Base-by-base conservation (phyloP, 2,329 filamentous ascomycete species). In the Nemania serpens region DNA sequence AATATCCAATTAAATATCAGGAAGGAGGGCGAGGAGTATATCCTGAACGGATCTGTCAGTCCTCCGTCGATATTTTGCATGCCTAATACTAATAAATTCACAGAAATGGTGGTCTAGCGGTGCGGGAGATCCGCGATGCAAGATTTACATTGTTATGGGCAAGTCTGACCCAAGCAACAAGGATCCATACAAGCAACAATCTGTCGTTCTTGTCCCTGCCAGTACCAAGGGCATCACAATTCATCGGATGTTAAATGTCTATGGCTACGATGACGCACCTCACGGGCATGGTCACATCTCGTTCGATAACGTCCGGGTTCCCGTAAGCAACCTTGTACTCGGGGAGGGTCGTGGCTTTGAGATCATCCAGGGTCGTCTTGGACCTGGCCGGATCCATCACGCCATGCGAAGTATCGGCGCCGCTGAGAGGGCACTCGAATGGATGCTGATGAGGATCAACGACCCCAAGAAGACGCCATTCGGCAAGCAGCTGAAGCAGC, bases 21-120 rank as follows among this genome's bases (percentile, higher is more conserved):
- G 67, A 87, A 85, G 59, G 92, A 97, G 67, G 94, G 93, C 11
- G 87, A 95, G 72, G 87, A 95, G 70, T 97, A 95, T 74, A 87
- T 98, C 17, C 83, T 99, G 55, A 97, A 98, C 73, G 95, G 95
- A 59, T 85, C 87, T 69, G 89, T 91, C 78, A 61, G 84, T 75
- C 22, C 7, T 18, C 34, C 4, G n/a, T 10, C 7, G 13, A 11
- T 42, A 12, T 22, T 9, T 7, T 25, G 18, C 17, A 34, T 3
- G 0, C 18, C 11, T 1, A 41, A 34, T 42, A 45, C 64, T 68
- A 73, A 68, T 70, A 29, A 46, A 33, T 5, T 39, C 10, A 15
- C 66, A 94, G 86, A 99, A 99, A 91, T 99, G 95, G 95, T 99
- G 95, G 95, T 96, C 92, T 29, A 96, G 91, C 66, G 95, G 95